Evolutionary conservation across 306 rosid genomes (phyloP), one percentile per base, ranked within the genome.

Genomic region (Potentilla sterilis): DNA sequence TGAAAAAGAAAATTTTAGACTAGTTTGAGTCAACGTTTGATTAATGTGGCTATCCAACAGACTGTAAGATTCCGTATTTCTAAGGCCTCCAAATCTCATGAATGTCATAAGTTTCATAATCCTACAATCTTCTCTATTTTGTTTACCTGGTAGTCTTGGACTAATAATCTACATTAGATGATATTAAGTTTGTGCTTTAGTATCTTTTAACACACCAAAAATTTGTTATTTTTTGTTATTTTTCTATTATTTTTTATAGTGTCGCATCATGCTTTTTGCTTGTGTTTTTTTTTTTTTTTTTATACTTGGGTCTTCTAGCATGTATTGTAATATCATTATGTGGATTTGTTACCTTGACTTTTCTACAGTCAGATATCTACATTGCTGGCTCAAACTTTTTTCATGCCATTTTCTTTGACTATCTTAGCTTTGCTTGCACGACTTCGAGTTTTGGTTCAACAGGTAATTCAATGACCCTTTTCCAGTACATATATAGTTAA

Each of bases 401-500:
- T 94, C 78, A 85, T 83, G 89, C 91, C 91, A 74, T 89, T 92
- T 77, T 88, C 92, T 79, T 63, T 88, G 76, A 83, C 86, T 54
- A 63, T 90, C 67, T 85, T 94, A 89, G 95, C 95, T n/a, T 41
- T 90, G 82, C 93, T 94, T 12, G 96, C 96, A 0, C 90, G 95
- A 32, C 89, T 94, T 68, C 88, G 93, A 34, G 96, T 88, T 77
- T 77, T 92, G 78, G 85, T 87, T 84, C 98, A 94, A 75, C 98
- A 92, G 81, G 96, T 91, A 85, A 82, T 80, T 69, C 73, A 32
- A 71, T 47, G 58, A 76, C 57, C 54, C 62, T 70, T 70, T 64
- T 41, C 58, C 54, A 32, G 41, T 47, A 63, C 11, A 37, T 73
- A 28, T 28, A 38, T 48, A 66, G 19, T 58, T 75, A 7, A 6